These are phyloP conservation scores for Cyamopsis tetragonoloba DNA, from an alignment of 306 rosid genomes.

Conservation along the genomic window DNA sequence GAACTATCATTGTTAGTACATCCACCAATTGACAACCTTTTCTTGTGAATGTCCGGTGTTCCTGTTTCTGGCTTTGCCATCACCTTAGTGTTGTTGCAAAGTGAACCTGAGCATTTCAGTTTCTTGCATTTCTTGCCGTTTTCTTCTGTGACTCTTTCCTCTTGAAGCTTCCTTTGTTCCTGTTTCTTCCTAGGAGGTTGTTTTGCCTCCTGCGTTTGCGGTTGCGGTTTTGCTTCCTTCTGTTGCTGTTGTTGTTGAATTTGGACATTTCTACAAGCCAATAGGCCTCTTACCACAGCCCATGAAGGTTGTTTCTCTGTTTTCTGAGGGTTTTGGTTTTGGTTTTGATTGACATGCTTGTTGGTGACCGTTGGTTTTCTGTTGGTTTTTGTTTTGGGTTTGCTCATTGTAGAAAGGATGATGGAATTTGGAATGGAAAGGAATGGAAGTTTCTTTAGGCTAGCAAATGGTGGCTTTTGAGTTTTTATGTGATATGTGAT, in stretches of 20 bases:
- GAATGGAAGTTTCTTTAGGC: constrained; percentile 14
- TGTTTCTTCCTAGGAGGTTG: constrained; percentile 37
- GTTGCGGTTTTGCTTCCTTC: constrained; percentile 33
- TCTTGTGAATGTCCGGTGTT: constrained; percentile 61
- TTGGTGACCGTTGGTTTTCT: constrained; percentile 42
- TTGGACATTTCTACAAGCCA: constrained; percentile 63
- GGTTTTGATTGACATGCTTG: constrained; percentile 42
- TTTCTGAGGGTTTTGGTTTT: constrained; percentile 52
- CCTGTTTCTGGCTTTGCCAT: constrained; percentile 64
- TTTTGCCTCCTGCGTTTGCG: constrained; percentile 26
- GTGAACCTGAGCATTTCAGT: constrained; percentile 85
- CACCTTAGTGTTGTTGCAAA: constrained; percentile 83
- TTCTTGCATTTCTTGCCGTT: constrained; percentile 76
- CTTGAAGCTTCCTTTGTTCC: constrained; percentile 40
- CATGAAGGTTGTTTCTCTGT: constrained; percentile 72
- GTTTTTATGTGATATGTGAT: constrained; percentile 12
- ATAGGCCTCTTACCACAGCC: constrained; percentile 70
- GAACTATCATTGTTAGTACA: constrained; percentile 38
- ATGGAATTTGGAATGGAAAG: too few relatives aligned
- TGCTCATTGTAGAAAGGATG: constrained; percentile 58
- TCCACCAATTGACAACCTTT: constrained; percentile 47
- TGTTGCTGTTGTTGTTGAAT: constrained; percentile 39
- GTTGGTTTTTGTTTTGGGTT: constrained; percentile 44
- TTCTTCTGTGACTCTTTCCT: constrained; percentile 57
- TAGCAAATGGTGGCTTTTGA: constrained; percentile 23